These are phyloP conservation scores for Wolfiporia cocos DNA, from an alignment of 1,284 basidiomycete genomes.

Conservation along the genomic window DNA sequence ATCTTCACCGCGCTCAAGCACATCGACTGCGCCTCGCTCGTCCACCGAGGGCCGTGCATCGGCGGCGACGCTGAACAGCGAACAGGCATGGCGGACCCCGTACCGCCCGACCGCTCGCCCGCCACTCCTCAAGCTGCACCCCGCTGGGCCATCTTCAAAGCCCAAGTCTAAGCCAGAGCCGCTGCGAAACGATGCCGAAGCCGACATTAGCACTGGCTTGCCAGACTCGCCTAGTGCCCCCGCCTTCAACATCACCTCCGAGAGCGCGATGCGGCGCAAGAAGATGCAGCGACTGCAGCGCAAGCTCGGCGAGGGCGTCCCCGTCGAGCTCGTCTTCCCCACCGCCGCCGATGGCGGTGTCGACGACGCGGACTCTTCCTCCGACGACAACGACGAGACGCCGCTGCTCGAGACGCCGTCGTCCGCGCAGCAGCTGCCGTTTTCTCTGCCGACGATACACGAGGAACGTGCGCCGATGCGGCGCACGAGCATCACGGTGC, in stretches of 20 bases:
- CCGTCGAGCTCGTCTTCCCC: conserved; percentile 52
- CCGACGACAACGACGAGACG: conserved; percentile 15
- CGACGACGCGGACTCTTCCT: conserved; percentile 12
- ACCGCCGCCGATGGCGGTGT: not conserved
- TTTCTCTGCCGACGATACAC: conserved; percentile 7
- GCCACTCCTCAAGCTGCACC: conserved; percentile 17
- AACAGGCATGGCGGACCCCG: conserved; percentile 17
- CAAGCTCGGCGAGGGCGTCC: conserved; percentile 55
- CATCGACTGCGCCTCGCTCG: conserved; percentile 8
- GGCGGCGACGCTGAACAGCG: conserved; percentile 8
- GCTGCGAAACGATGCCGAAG: conserved; percentile 7
- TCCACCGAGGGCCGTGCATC: conserved; percentile 10
- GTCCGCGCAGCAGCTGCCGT: not conserved
- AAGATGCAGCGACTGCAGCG: conserved; percentile 57
- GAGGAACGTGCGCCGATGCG: not conserved
- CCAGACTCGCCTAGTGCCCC: conserved; percentile 22
- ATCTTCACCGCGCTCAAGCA: conserved; percentile 14
- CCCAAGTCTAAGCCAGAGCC: not conserved
- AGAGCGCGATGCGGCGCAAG: conserved; percentile 34
- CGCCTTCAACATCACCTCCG: conserved; percentile 34
- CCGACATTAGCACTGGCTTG: conserved; percentile 13
- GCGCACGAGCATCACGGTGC: not conserved
- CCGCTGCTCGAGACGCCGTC: conserved; percentile 6
- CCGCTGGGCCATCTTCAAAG: conserved; percentile 16
- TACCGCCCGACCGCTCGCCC: conserved; percentile 14